Percentiles rank a stretch among this genome's conserved stretches.
phyloP scores from a whole-genome alignment of 805 yeast genomes.

The Candida chilensis region DNA sequence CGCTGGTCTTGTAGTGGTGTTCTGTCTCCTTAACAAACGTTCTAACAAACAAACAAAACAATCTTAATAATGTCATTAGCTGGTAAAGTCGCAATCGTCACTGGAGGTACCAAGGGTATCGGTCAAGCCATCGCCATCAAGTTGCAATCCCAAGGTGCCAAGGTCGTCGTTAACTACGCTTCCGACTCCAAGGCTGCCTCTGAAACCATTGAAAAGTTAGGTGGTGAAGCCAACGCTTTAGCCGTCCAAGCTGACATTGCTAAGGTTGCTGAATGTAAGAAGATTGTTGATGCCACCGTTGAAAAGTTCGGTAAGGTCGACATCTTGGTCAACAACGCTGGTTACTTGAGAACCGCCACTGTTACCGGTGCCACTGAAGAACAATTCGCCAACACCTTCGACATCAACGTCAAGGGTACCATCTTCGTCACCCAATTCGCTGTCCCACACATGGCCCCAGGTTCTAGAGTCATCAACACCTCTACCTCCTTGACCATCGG shows the following conservation, averaged over 20 bases:
- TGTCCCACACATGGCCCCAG: constrained; percentile 4
- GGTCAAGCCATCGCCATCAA: constrained; percentile 45
- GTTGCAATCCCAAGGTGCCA: constrained; percentile 42
- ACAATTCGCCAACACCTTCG: constrained; percentile 4
- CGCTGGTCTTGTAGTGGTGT: too few species aligned
- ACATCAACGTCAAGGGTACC: constrained; percentile 5
- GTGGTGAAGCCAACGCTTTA: too few species aligned
- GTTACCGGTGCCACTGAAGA: constrained; percentile 3
- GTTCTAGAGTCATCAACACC: constrained; percentile 6
- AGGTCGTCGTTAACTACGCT: too few species aligned
- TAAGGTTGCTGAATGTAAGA: too few species aligned
- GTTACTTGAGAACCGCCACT: constrained; percentile 5
- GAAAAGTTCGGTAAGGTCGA: constrained; percentile 5
- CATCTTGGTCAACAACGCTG: constrained; percentile 10
- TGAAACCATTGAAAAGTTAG: too few species aligned
- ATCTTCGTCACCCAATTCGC: constrained; percentile 4
- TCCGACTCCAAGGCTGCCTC: too few species aligned
- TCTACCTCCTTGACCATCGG: constrained; percentile 6
- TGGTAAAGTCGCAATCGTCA: constrained; percentile 32
- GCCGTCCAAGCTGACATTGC: too few species aligned
- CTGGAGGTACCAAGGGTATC: constrained; percentile 54
- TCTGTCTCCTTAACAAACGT: too few species aligned
- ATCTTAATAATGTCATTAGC: too few species aligned
- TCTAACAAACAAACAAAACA: too few species aligned
- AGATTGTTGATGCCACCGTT: too few species aligned